phyloP scores from a whole-genome alignment of 768 basidiomycete species.

The Calocybe cyanea region DNA sequence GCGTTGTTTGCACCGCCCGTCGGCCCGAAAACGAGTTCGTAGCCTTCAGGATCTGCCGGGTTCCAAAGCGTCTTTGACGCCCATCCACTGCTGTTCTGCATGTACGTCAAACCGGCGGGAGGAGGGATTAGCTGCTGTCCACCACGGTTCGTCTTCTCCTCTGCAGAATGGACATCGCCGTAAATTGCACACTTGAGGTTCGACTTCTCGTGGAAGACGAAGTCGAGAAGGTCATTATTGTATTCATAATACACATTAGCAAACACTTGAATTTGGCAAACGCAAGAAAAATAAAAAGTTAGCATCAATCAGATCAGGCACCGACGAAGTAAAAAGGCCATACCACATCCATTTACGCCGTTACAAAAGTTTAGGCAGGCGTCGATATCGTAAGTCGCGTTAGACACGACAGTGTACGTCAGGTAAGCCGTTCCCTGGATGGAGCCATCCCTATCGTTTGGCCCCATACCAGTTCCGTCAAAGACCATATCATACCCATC shows the following conservation, averaged over 20 bases:
- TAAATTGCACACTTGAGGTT: constrained; percentile 48
- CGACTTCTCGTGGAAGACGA: constrained; percentile 32
- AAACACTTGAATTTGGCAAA: constrained; percentile 31
- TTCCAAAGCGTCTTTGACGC: constrained; percentile 31
- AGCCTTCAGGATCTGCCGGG: constrained; percentile 38
- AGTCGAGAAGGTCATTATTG: constrained; percentile 40
- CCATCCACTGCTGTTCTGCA: constrained; percentile 43
- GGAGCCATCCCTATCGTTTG: constrained; percentile 36
- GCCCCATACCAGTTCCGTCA: constrained; percentile 30
- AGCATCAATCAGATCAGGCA: no score
- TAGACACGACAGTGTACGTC: constrained; percentile 42
- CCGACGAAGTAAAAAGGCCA: constrained; percentile 4
- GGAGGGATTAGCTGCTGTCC: constrained; percentile 36
- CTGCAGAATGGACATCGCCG: constrained; percentile 37
- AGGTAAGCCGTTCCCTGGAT: constrained; percentile 48
- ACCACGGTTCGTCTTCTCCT: constrained; percentile 43
- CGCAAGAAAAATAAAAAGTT: background rate
- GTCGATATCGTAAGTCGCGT: constrained; percentile 41
- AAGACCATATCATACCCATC: constrained; percentile 36
- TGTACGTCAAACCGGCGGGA: constrained; percentile 35
- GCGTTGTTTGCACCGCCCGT: constrained; percentile 41
- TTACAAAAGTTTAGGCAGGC: constrained; percentile 40
- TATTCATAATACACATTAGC: constrained; percentile 48
- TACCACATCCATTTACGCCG: constrained; percentile 37
- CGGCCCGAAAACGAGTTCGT: constrained; percentile 44